These are phyloP conservation scores for Thermothelomyces thermophilus DNA, from an alignment of 2,329 filamentous ascomycete species.

Conservation along the genomic window DNA sequence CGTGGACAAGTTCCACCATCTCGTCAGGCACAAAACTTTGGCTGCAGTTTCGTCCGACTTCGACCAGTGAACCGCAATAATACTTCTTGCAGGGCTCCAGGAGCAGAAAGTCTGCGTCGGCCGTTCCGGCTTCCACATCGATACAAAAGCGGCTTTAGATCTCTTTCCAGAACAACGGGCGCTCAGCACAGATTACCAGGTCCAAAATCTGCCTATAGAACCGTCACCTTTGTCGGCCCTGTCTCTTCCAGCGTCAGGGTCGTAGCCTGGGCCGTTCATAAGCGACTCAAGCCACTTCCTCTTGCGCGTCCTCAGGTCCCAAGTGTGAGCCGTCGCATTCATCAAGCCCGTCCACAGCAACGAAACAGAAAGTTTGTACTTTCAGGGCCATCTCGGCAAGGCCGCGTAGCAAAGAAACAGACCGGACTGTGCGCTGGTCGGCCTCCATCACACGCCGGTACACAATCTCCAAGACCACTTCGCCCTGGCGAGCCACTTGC, in stretches of 20 bases:
- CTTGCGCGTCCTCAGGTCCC: background rate
- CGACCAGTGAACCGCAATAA: slow-evolving; percentile 5
- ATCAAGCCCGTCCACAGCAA: slow-evolving; percentile 1
- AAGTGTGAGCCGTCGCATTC: background rate
- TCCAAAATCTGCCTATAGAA: background rate
- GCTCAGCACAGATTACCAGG: slow-evolving; percentile 3
- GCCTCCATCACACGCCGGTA: no score
- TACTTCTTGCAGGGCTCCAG: slow-evolving; percentile 2
- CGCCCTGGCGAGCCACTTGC: no score
- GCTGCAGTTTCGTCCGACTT: background rate
- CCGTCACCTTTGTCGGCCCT: background rate
- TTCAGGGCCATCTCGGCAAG: background rate
- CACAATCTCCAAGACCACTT: no score
- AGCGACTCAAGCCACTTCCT: slow-evolving; percentile 1
- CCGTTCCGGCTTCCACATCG: background rate
- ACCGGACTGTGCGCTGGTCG: no score
- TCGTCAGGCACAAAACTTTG: background rate
- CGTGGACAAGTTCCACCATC: slow-evolving; percentile 3
- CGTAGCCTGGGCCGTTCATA: background rate
- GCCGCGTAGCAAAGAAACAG: no score
- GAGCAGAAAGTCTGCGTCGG: background rate
- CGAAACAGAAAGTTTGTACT: background rate
- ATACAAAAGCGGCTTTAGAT: slow-evolving; percentile 3
- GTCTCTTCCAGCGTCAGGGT: background rate
- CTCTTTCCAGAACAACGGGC: slow-evolving; percentile 5